Conservation (phyloP, 202 grass and related monocot genomes). For the Panicum hallii region DNA sequence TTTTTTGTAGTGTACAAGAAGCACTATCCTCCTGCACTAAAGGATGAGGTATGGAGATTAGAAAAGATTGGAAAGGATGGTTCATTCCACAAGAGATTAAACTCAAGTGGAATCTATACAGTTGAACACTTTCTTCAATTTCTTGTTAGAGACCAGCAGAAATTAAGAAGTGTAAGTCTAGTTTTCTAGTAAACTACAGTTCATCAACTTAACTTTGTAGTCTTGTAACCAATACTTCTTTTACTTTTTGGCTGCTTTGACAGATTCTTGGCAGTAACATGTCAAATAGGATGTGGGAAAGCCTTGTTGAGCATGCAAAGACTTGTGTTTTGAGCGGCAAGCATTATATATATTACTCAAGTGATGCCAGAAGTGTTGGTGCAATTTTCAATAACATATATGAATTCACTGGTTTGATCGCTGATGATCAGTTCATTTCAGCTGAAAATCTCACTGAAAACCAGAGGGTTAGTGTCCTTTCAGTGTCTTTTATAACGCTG, state of each 20-base stretch:
- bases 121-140: conserved; percentile 85
- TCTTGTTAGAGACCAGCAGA: conserved; percentile 71
- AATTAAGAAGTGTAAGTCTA: conserved; percentile 70
- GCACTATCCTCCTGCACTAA: conserved; percentile 78
- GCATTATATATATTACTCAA: conserved; percentile 75
- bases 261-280: conserved; percentile 70
- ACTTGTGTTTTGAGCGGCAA: conserved; percentile 79
- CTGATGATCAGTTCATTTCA: conserved; percentile 67
- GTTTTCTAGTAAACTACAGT: background rate
- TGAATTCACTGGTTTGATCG: conserved; percentile 73
- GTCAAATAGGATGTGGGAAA: conserved; percentile 89
- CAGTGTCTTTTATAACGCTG: conserved; percentile 2
- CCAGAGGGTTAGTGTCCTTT: conserved; percentile 63
- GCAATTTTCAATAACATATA: conserved; percentile 81
- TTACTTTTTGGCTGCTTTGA: background rate
- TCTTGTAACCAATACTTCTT: conserved; percentile 14
- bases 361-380: conserved; percentile 52
- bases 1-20: conserved; percentile 80
- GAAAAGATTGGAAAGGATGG: conserved; percentile 92
- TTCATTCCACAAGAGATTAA: conserved; percentile 80
- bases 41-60: conserved; percentile 90
- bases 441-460: conserved; percentile 69
- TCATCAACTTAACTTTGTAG: conserved; percentile 5
- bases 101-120: conserved; percentile 55
- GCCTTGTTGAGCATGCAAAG: conserved; percentile 73